These are phyloP conservation scores for Termitomyces sp. DNA, from an alignment of 768 basidiomycete genomes.

Conservation along the genomic window DNA sequence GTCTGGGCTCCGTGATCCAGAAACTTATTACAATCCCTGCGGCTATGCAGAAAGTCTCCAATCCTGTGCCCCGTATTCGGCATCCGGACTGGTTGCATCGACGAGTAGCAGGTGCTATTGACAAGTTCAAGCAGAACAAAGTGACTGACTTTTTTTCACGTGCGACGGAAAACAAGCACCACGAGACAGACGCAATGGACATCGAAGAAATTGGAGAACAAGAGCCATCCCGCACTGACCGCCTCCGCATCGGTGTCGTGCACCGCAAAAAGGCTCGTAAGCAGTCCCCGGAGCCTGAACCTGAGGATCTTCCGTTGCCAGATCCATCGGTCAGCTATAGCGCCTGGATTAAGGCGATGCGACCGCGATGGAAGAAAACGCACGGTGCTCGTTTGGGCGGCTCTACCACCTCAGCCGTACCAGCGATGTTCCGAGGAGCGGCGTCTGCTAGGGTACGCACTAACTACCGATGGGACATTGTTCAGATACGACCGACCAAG, in stretches of 20 bases:
- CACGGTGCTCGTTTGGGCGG: constrained; percentile 47
- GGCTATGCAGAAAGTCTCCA: constrained; percentile 95
- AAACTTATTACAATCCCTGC: constrained; percentile 99
- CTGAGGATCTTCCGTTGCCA: constrained; percentile 48
- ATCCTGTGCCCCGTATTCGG: constrained; percentile 92
- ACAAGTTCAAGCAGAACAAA: constrained; percentile 99
- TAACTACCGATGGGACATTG: constrained; percentile 83
- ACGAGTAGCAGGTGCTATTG: constrained; percentile 82
- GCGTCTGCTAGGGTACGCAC: constrained; percentile 48
- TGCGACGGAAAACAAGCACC: constrained; percentile 28
- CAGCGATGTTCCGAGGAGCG: constrained; percentile 67
- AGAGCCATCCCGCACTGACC: constrained; percentile 19
- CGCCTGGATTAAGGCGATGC: constrained; percentile 76
- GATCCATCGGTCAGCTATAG: constrained; percentile 66
- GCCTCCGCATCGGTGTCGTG: constrained; percentile 51
- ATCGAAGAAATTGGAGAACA: constrained; percentile 59
- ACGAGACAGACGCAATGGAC: constrained; percentile 40
- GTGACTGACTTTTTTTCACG: constrained; percentile 89
- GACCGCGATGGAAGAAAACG: constrained; percentile 70
- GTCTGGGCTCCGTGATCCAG: constrained; percentile 96
- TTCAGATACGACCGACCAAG: constrained; percentile 82
- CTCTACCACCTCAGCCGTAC: constrained; percentile 44
- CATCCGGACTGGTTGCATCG: constrained; percentile 98
- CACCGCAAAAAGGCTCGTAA: constrained; percentile 47
- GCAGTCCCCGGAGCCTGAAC: constrained; percentile 41